Evolutionary conservation across 2,329 filamentous ascomycete genomes (phyloP).

Genomic region (Fusarium mangiferae): DNA sequence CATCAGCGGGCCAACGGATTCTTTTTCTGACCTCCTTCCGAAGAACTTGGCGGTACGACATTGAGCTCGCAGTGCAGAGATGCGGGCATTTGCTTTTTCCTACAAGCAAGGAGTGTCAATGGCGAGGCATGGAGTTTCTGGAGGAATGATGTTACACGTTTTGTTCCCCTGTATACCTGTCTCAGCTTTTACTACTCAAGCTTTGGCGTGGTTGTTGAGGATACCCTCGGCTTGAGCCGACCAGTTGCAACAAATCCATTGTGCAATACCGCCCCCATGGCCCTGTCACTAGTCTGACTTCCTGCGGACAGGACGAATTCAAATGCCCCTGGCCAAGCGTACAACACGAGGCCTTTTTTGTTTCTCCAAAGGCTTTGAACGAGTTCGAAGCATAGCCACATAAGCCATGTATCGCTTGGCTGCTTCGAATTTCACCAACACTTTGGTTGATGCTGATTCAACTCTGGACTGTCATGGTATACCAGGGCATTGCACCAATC

Average conservation of each 20-base stretch:
- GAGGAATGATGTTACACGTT: not conserved
- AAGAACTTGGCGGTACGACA: constrained; percentile 9
- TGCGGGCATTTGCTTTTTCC: not conserved
- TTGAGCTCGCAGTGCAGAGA: not conserved
- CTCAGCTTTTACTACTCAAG: constrained; percentile 16
- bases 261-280: constrained; percentile 28
- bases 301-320: not conserved
- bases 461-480: not conserved
- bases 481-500: not conserved
- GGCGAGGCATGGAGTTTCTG: not conserved
- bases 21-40: not conserved
- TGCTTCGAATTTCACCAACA: not conserved
- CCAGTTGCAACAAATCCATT: constrained; percentile 24
- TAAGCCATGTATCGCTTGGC: constrained; percentile 10
- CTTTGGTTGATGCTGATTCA: not conserved
- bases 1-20: not conserved
- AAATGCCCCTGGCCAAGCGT: not conserved
- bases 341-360: not conserved
- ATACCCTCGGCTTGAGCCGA: constrained; percentile 32
- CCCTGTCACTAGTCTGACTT: not conserved
- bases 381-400: not conserved
- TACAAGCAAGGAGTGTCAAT: constrained; percentile 3
- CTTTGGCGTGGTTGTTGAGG: constrained; percentile 11
- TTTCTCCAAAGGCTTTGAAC: not conserved
- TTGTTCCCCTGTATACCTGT: not conserved